Conservation (phyloP, 2,329 filamentous ascomycete species). For the Tolypocladium ophioglossoides region DNA sequence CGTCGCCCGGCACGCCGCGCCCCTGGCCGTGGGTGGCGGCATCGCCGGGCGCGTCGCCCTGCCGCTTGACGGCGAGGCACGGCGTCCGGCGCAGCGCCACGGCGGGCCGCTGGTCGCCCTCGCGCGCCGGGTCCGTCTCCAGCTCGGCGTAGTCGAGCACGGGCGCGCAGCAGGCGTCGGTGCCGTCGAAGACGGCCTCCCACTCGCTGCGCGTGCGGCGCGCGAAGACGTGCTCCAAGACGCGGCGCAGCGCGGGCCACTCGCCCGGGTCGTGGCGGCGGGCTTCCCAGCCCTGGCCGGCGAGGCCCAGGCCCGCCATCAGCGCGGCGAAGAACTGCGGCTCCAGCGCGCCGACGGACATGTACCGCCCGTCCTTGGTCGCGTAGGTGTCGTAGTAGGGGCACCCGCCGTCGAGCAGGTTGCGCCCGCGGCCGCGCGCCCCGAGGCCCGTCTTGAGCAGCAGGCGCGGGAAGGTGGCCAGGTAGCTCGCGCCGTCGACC, state of each 20-base stretch:
- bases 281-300: constrained; percentile 36
- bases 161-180: constrained; percentile 87
- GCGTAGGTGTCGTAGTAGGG: constrained; percentile 88
- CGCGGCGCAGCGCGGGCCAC: constrained; percentile 56
- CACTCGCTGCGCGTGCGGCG: constrained; percentile 64
- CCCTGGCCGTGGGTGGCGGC: constrained; percentile 48
- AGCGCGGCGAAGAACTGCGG: constrained; percentile 70
- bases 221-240: constrained; percentile 56
- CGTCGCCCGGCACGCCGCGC: constrained; percentile 50
- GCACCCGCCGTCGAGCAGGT: constrained; percentile 72
- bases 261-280: constrained; percentile 46
- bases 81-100: constrained; percentile 64
- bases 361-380: constrained; percentile 66
- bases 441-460: constrained; percentile 53
- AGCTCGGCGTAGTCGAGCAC: constrained; percentile 69
- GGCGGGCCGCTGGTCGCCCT: constrained; percentile 60
- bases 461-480: constrained; percentile 69
- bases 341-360: constrained; percentile 87
- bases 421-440: constrained; percentile 55
- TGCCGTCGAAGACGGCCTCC: constrained; percentile 79
- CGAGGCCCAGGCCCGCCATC: constrained; percentile 55
- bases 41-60: constrained; percentile 15
- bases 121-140: constrained; percentile 35
- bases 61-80: constrained; percentile 47
- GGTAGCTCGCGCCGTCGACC: constrained; percentile 79